Evolutionary conservation across 192 early-diverging fungal species (phyloP), one percentile per base, ranked within the genome.

Genomic region (Anaeromyces robustus): DNA sequence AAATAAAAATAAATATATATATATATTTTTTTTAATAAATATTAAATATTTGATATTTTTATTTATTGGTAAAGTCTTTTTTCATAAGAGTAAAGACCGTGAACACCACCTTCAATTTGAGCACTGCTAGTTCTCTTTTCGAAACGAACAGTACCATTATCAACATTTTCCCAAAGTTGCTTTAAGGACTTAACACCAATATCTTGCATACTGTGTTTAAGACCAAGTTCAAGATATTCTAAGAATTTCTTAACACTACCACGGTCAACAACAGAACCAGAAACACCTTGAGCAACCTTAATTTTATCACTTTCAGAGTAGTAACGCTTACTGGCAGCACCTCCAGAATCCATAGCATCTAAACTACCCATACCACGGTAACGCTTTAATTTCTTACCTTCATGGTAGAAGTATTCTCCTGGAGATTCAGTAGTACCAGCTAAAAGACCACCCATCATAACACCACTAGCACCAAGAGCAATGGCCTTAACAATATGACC

Each of bases 361-460:
- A 99, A 88, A 18, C 94, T 95, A 17, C 97, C 97, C 97, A 99
- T 99, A 80, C 97, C 97, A 82, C 97, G 96, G 92, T 99, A 99
- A 88, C 94, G 95, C 88, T 99, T 99, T 83, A 99, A 86, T 77
- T 96, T 92, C 88, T 97, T 92, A 80, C 97, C 97, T 77, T 99
- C 95, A 84, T 95, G 92, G 92, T 96, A 99, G 84, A 96, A 99
- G 93, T 97, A 99, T 80, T 96, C 96, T 77, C 97, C 97, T 37
- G 97, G 97, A 29, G 95, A 92, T 86, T 99, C 97, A 77, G 92
- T 89, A 28, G 96, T 97, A 31, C 97, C 97, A 37, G 97, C 97
- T 80, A 99, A 89, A 59, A 99, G 90, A 80, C 93, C 91, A 32
- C 97, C 97, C 97, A 99, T 99, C 97, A 99, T 99, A 79, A 97